Conservation (phyloP, 2,329 filamentous ascomycete species). For the Calonectria henricotiae region DNA sequence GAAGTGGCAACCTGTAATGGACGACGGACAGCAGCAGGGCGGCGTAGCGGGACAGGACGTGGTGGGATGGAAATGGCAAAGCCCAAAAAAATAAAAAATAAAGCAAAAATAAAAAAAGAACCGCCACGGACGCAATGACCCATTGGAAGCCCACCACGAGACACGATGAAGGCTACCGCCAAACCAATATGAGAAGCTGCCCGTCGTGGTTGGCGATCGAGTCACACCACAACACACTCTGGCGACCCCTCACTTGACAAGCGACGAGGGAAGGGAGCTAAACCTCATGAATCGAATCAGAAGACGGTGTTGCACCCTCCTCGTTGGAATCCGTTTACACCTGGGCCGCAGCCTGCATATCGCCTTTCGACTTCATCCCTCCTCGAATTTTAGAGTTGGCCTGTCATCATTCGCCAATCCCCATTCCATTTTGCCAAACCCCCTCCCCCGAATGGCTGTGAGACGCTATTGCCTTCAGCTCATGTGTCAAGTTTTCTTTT, state of each 20-base stretch:
- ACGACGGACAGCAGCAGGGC: constrained; percentile 2
- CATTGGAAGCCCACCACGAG: constrained; percentile 6
- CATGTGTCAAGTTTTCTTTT: constrained; percentile 5
- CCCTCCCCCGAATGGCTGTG: constrained; percentile 27
- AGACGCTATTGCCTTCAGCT: constrained; percentile 30
- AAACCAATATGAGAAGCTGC: constrained; percentile 14
- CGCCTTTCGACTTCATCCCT: constrained; percentile 5
- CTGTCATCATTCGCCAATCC: constrained; percentile 40
- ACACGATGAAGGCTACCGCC: constrained; percentile 14
- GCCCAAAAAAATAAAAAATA: background rate
- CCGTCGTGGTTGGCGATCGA: constrained; percentile 15
- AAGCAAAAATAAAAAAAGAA: background rate
- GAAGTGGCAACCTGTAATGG: constrained; percentile 17
- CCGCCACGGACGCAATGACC: background rate
- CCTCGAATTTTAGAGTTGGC: constrained; percentile 44
- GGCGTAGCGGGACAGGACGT: constrained; percentile 3
- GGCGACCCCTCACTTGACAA: constrained; percentile 36
- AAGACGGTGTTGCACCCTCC: constrained; percentile 27
- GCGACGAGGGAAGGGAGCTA: constrained; percentile 37
- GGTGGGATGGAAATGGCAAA: background rate
- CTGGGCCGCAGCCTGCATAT: background rate
- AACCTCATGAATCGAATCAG: constrained; percentile 29
- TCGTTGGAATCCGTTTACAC: constrained; percentile 3
- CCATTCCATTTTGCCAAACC: constrained; percentile 19
- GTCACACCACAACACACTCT: constrained; percentile 26